Evolutionary conservation across 1,139 yeast species (phyloP).

Genomic region (Meyerozyma sp.): DNA sequence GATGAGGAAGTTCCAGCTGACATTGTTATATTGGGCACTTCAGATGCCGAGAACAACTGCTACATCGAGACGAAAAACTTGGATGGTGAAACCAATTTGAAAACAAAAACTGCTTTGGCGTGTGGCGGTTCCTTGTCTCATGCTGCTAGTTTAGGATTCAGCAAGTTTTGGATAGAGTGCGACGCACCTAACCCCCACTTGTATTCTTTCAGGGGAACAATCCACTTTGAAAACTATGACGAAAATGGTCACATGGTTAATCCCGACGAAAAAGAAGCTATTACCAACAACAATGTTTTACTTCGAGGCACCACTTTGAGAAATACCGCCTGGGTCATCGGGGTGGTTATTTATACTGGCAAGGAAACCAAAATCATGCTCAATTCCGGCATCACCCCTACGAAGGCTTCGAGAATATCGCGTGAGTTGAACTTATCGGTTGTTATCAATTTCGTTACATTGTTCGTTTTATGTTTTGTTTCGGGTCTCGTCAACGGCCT

Average conservation of each 20-base stretch:
- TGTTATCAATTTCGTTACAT: conserved; percentile 38
- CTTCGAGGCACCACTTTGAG: conserved; percentile 50
- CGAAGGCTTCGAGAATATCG: conserved; percentile 50
- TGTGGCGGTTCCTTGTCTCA: conserved; percentile 32
- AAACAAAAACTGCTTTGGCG: conserved; percentile 46
- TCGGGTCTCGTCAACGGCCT: conserved; percentile 50
- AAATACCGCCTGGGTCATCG: conserved; percentile 53
- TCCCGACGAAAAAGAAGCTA: conserved; percentile 30
- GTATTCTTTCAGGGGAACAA: conserved; percentile 49
- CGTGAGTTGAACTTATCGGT: conserved; percentile 48
- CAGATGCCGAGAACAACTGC: conserved; percentile 50
- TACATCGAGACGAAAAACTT: conserved; percentile 55
- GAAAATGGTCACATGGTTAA: conserved; percentile 10
- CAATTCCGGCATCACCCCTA: conserved; percentile 54
- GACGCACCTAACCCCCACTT: conserved; percentile 55
- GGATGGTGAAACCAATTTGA: conserved; percentile 59
- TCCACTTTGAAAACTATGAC: conserved; percentile 25
- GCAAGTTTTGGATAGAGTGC: conserved; percentile 41
- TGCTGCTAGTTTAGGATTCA: conserved; percentile 40
- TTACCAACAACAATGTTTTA: conserved; percentile 43
- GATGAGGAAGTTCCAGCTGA: conserved; percentile 61
- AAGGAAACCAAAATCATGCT: conserved; percentile 53
- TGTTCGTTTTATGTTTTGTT: conserved; percentile 47
- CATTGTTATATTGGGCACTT: conserved; percentile 43
- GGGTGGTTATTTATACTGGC: conserved; percentile 50